These are phyloP conservation scores for Kandelia obovata DNA, from an alignment of 345 rosid species.

Conservation along the genomic window DNA sequence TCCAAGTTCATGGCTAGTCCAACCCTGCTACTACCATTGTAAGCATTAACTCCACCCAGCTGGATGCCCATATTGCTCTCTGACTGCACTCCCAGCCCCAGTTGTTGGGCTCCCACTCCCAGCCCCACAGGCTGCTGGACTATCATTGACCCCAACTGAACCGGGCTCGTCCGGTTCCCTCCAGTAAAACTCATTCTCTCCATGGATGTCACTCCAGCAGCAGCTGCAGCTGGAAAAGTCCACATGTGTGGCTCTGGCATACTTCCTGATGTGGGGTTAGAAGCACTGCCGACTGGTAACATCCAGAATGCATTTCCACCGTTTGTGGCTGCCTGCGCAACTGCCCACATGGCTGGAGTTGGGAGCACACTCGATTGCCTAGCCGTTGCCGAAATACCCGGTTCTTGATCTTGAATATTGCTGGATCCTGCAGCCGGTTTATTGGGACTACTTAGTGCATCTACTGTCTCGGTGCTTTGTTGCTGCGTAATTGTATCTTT, in stretches of 20 bases:
- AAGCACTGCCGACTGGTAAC: slow-evolving; percentile 55
- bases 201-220: slow-evolving; percentile 16
- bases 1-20: slow-evolving; percentile 63
- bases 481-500: slow-evolving; percentile 38
- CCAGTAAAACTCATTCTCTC: slow-evolving; percentile 40
- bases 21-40: slow-evolving; percentile 24
- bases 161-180: slow-evolving; percentile 47
- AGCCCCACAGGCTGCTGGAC: slow-evolving; percentile 50
- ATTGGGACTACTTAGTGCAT: slow-evolving; percentile 14
- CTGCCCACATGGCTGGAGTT: slow-evolving; percentile 72
- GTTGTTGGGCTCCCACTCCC: slow-evolving; percentile 40
- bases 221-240: slow-evolving; percentile 45
- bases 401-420: slow-evolving; percentile 40
- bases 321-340: slow-evolving; percentile 47
- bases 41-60: slow-evolving; percentile 30
- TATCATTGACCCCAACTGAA: slow-evolving; percentile 66
- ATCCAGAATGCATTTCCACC: slow-evolving; percentile 80
- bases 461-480: slow-evolving; percentile 16
- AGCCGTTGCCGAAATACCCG: not conserved
- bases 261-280: slow-evolving; percentile 10
- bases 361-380: slow-evolving; percentile 32
- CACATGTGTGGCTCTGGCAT: slow-evolving; percentile 55
- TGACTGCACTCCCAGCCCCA: slow-evolving; percentile 47
- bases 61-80: slow-evolving; percentile 45
- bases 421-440: slow-evolving; percentile 26